Percentiles rank a stretch among this genome's conserved stretches.
Conservation (phyloP, 257 asterid species). For the Verbascum thapsus region DNA sequence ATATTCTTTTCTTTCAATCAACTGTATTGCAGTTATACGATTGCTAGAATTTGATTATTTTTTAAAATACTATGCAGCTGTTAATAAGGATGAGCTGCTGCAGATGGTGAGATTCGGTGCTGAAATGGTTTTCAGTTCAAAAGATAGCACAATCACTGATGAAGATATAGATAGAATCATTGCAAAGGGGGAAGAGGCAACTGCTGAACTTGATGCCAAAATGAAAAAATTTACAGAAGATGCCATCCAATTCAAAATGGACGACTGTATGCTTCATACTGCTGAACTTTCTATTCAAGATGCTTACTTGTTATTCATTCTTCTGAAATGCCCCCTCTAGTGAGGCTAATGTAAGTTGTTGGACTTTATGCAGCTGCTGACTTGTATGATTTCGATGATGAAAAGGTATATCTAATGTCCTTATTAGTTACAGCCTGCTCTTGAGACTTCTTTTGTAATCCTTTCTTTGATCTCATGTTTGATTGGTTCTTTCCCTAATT, state of each 20-base stretch:
- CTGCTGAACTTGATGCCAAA: slow-evolving; percentile 99
- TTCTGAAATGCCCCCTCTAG: slow-evolving; percentile 23
- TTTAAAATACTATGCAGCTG: slow-evolving; percentile 57
- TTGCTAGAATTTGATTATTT: slow-evolving; percentile 21
- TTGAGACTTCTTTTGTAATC: neutral
- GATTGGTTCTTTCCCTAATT: slow-evolving; percentile 25
- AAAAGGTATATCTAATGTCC: slow-evolving; percentile 53
- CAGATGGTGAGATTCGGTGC: slow-evolving; percentile 99
- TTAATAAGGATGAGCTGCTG: slow-evolving; percentile 92
- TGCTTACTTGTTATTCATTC: slow-evolving; percentile 15
- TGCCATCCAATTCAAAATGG: slow-evolving; percentile 98
- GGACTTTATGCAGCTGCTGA: slow-evolving; percentile 79
- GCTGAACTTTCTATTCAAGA: slow-evolving; percentile 13
- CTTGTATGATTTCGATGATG: slow-evolving; percentile 94
- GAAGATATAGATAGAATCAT: slow-evolving; percentile 97
- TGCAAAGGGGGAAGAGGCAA: slow-evolving; percentile 99
- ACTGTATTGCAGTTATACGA: slow-evolving; percentile 10
- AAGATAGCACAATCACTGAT: slow-evolving; percentile 98
- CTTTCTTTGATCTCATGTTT: slow-evolving; percentile 20
- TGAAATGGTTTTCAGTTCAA: slow-evolving; percentile 99
- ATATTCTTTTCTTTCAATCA: slow-evolving; percentile 6
- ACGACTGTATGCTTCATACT: slow-evolving; percentile 72
- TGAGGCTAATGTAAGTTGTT: slow-evolving; percentile 36
- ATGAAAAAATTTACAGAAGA: slow-evolving; percentile 99
- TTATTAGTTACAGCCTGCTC: slow-evolving; percentile 11